Evolutionary conservation across 495 filamentous ascomycete genomes (phyloP).

Genomic region (Staphylotrichum longicolle): DNA sequence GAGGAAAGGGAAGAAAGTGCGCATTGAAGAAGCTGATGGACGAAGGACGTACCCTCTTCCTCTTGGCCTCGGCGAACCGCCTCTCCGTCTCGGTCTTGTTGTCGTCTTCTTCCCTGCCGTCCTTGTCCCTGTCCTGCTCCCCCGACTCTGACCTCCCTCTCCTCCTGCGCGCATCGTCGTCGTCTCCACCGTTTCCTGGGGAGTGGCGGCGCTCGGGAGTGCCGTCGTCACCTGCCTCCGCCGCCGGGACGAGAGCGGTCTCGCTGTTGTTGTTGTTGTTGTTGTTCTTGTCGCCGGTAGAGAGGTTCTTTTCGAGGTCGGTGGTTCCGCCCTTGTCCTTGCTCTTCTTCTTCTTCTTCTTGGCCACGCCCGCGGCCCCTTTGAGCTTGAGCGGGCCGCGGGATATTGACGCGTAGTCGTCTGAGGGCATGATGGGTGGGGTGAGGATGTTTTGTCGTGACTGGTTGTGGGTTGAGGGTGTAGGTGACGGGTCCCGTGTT

Average conservation of each 20-base stretch:
- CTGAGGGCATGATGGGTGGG: conserved; percentile 51
- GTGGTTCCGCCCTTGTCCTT: conserved; percentile 21
- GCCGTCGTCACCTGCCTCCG: neutral
- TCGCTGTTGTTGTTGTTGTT: conserved; percentile 1
- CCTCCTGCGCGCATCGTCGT: neutral
- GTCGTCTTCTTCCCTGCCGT: conserved; percentile 23
- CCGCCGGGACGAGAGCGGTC: neutral
- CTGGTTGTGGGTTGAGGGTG: conserved; percentile 9
- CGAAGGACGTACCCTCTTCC: conserved; percentile 63
- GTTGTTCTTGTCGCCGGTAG: conserved; percentile 16
- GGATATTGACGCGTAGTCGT: conserved; percentile 67
- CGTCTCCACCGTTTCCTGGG: neutral
- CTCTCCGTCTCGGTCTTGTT: conserved; percentile 84
- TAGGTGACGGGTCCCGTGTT: neutral
- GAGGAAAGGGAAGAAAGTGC: neutral
- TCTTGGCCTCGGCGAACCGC: conserved; percentile 72
- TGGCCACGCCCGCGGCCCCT: conserved; percentile 59
- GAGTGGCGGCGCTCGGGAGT: conserved; percentile 6
- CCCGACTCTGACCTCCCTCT: neutral
- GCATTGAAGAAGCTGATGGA: too few species aligned
- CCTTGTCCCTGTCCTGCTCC: conserved; percentile 15
- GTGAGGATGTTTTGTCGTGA: neutral
- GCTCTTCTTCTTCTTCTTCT: conserved; percentile 61
- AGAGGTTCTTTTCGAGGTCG: conserved; percentile 40
- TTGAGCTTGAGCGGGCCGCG: conserved; percentile 79